Evolutionary conservation across 331 rosid genomes (phyloP), one percentile per base, ranked within the genome.

Genomic region (Saraca asoca): DNA sequence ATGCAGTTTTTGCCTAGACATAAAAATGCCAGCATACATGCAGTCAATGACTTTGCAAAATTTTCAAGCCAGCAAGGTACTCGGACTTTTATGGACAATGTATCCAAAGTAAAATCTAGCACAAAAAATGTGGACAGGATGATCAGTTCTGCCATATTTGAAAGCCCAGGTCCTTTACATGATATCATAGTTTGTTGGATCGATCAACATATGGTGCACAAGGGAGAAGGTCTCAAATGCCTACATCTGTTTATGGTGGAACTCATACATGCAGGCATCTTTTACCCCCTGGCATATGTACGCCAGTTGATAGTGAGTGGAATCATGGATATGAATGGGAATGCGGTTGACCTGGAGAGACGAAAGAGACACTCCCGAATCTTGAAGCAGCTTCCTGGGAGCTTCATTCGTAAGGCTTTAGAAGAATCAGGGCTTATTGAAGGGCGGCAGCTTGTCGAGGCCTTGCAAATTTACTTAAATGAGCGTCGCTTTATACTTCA

Each of bases 241-340:
- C 80, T 90, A 10, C 91, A 90, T 74, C 85, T 94, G 64, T 88
- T 94, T 60, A 70, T 90, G 12, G 82, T 81, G 60, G 97, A 94
- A 78, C 90, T 94, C 51, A 78, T 83, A 58, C 77, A 71, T 12
- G 94, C 85, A 45, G 99, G 99, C 41, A 88, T 94, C 43, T 88
- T 94, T 79, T 76, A 80, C 78, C 99, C 99, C 43, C 81, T 80
- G 69, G 95, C 93, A 64, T 94, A 94, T 86, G 99, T 86, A 43
- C 87, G 99, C 70, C 99, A 94, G 83, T 84, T 94, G 54, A 86
- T 94, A 70, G 87, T 94, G 38, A 90, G 99, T 71, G 99, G 99
- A 69, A 80, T 90, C 65, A 82, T 90, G 91, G 96, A 94, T 75
- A 51, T 72, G 37, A 74, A 79, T 80, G 94, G 76, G 41, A 62